Evolutionary conservation across 345 rosid genomes (phyloP).

Genomic region (Linum trigynum): DNA sequence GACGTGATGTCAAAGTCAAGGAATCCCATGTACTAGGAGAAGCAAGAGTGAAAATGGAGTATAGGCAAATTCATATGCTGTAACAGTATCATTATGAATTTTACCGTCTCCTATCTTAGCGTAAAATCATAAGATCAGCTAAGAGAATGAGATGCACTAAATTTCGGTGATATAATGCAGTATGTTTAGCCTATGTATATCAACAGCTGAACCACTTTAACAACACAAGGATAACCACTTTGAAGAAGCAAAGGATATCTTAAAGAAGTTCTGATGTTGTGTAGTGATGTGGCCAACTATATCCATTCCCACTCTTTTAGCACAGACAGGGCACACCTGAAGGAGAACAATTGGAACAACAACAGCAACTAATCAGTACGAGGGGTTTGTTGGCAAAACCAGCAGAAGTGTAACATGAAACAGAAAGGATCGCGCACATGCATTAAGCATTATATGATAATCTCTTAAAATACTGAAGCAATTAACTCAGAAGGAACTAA

Average conservation of each 20-base stretch:
- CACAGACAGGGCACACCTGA: constrained; percentile 75
- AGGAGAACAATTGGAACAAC: constrained; percentile 20
- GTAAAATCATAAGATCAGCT: too few species aligned
- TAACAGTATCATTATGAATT: too few species aligned
- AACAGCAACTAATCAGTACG: background rate
- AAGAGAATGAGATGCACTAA: too few species aligned
- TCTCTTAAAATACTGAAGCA: too few species aligned
- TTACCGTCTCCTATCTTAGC: too few species aligned
- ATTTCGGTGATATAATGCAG: background rate
- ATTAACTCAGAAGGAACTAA: too few species aligned
- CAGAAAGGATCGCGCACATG: too few species aligned
- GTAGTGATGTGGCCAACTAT: constrained; percentile 63
- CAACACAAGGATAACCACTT: background rate
- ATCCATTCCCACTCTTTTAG: constrained; percentile 58
- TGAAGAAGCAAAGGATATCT: constrained; percentile 52
- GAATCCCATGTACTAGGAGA: constrained; percentile 23
- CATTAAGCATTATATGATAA: too few species aligned
- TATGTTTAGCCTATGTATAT: background rate
- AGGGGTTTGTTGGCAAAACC: background rate
- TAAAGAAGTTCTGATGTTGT: constrained; percentile 64
- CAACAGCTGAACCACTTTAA: background rate
- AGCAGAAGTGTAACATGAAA: too few species aligned
- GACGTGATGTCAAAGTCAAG: constrained; percentile 48
- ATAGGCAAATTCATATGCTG: background rate
- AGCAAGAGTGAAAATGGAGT: background rate